These are phyloP conservation scores for Podospora tetraspora DNA, from an alignment of 495 filamentous ascomycete genomes.

Conservation along the genomic window DNA sequence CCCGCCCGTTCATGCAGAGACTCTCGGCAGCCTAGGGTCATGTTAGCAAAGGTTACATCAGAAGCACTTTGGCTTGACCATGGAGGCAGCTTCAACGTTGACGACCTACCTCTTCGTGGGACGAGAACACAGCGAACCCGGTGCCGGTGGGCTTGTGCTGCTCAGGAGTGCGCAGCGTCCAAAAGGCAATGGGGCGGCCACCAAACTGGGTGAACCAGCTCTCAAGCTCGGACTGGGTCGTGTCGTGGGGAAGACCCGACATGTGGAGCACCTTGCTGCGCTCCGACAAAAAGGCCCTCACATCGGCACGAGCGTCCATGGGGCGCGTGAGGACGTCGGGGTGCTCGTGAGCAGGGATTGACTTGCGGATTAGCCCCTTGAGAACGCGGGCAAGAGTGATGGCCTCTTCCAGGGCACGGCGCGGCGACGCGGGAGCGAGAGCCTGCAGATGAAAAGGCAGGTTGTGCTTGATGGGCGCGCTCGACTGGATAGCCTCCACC, in stretches of 20 bases:
- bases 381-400: slow-evolving; percentile 90
- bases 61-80: too few species aligned
- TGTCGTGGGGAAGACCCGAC: slow-evolving; percentile 94
- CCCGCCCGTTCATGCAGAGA: slow-evolving; percentile 97
- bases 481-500: slow-evolving; percentile 92
- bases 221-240: slow-evolving; percentile 95
- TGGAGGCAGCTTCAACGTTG: not conserved
- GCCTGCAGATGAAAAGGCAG: slow-evolving; percentile 97
- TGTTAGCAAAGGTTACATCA: slow-evolving; percentile 12
- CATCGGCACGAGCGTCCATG: slow-evolving; percentile 94
- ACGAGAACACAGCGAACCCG: slow-evolving; percentile 96
- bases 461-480: slow-evolving; percentile 97
- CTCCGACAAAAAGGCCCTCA: slow-evolving; percentile 91
- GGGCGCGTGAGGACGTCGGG: slow-evolving; percentile 88
- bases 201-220: slow-evolving; percentile 99
- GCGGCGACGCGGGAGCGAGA: slow-evolving; percentile 90
- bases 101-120: slow-evolving; percentile 89
- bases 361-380: slow-evolving; percentile 87
- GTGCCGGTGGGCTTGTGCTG: slow-evolving; percentile 98
- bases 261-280: slow-evolving; percentile 97
- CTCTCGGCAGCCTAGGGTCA: slow-evolving; percentile 76
- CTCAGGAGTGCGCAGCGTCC: slow-evolving; percentile 95
- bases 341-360: slow-evolving; percentile 86
- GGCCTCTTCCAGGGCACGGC: slow-evolving; percentile 95
- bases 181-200: slow-evolving; percentile 97